Conservation (phyloP, 352 stramenopile genomes). For the Globisporangium echinulatum region DNA sequence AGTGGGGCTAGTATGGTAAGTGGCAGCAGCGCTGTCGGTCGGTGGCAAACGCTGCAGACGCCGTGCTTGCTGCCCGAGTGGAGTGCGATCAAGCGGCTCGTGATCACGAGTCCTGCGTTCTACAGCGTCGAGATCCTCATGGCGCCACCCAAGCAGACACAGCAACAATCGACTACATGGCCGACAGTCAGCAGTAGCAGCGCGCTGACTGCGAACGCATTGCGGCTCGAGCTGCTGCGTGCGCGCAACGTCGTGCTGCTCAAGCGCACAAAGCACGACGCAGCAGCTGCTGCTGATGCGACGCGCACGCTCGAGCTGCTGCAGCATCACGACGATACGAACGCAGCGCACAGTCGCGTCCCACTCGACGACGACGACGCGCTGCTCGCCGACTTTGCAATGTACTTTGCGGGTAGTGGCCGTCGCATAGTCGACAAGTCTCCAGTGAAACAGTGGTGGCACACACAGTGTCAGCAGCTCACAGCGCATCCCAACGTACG, state of each 20-base stretch:
- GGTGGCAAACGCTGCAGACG: conserved; percentile 32
- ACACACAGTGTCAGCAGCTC: conserved; percentile 18
- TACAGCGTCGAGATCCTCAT: conserved; percentile 69
- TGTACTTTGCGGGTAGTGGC: conserved; percentile 20
- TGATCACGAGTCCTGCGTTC: conserved; percentile 37
- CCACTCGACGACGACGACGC: conserved; percentile 17
- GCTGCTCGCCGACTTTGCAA: conserved; percentile 21
- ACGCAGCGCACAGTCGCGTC: background rate
- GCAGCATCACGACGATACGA: background rate
- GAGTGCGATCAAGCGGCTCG: conserved; percentile 42
- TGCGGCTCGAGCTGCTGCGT: conserved; percentile 49
- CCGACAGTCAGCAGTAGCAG: conserved; percentile 10
- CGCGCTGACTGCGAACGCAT: conserved; percentile 30
- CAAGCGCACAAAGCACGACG: conserved; percentile 32
- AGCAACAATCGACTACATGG: background rate
- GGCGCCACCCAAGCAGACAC: conserved; percentile 1
- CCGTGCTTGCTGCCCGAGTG: conserved; percentile 73
- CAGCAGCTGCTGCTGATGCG: conserved; percentile 9
- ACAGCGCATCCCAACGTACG: conserved; percentile 14
- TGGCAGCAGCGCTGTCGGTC: background rate
- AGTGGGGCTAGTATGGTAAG: too few relatives aligned
- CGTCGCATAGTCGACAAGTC: too few relatives aligned
- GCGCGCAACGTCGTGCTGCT: conserved; percentile 57
- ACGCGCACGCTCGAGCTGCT: conserved; percentile 3
- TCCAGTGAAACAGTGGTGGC: conserved; percentile 7